Evolutionary conservation across 495 filamentous ascomycete genomes (phyloP).

Genomic region (Chaetomium cochliodes): DNA sequence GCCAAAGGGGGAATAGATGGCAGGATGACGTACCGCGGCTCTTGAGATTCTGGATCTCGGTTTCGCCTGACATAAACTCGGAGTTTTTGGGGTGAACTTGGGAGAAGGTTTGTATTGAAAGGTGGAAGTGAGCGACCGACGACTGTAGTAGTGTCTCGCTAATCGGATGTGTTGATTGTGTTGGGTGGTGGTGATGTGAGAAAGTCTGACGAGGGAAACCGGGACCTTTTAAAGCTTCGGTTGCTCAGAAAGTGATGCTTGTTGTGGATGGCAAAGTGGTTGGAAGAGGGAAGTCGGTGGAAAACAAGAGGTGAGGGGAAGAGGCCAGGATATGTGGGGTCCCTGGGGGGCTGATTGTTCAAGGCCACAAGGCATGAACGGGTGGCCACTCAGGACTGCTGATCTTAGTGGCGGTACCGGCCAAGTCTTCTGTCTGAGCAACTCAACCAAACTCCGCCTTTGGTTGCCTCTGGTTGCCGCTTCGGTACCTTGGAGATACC

Average conservation of each 20-base stretch:
- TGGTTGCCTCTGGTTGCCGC: constrained; percentile 11
- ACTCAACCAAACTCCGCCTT: background rate
- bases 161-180: constrained; percentile 22
- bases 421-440: background rate
- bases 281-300: constrained; percentile 28
- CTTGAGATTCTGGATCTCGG: constrained; percentile 77
- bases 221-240: constrained; percentile 13
- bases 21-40: constrained; percentile 79
- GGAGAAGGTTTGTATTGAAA: constrained; percentile 44
- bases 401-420: background rate
- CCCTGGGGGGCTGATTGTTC: constrained; percentile 7
- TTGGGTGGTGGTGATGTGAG: constrained; percentile 7
- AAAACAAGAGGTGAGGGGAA: constrained; percentile 29
- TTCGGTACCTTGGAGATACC: constrained; percentile 2
- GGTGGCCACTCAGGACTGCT: constrained; percentile 13
- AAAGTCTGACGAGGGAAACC: constrained; percentile 3
- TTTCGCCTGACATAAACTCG: constrained; percentile 99
- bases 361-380: constrained; percentile 34
- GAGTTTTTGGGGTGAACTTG: constrained; percentile 50
- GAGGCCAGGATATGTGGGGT: constrained; percentile 28
- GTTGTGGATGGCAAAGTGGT: constrained; percentile 31
- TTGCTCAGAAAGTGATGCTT: constrained; percentile 26
- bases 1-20: background rate
- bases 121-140: constrained; percentile 47
- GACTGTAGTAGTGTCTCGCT: constrained; percentile 42